Base-by-base conservation (phyloP, 2,329 filamentous ascomycete species). In the Diaporthe citrichinensis region DNA sequence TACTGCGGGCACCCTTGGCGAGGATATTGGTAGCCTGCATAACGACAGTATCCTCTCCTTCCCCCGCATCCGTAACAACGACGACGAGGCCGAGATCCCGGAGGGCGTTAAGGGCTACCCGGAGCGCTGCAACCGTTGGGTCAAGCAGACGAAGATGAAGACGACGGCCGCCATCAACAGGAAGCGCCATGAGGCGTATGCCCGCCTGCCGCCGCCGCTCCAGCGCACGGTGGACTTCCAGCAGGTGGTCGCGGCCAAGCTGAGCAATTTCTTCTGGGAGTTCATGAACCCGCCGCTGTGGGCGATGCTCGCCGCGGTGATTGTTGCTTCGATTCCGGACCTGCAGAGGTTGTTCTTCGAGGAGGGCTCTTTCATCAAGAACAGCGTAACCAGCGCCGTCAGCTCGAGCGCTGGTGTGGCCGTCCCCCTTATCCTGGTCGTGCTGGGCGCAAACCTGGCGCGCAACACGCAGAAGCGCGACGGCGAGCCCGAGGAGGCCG, bases 281-380 rank as follows among this genome's bases (percentile, higher is more conserved):
- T 98, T 98, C 84, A 98, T 99, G 96, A 98, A 98, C 84, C 96
- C 97, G 57, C 97, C 97, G 0, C 92, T 99, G 36, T 98, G 96
- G 95, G 96, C 97, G 41, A 98, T 99, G 97, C 87, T 98, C 46
- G 87, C 92, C 53, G 95, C 97, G n/a, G 93, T 98, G 61, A 86
- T 98, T 69, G 94, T 99, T 8, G 97, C 97, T 3, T 98, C 95
- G 0, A 91, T 98, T 8, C 97, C 97, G 0, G 82, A 87, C 1
- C 89, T 99, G 10, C 96, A 99, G 83, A 87, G 89, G 55, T 86
- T 97, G 25, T 98, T 99, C 87, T 99, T 98, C 85, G 89, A 92
- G 71, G 92, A 95, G 51, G 96, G 94, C 25, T 95, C 95, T 0
- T 98, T 99, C 81, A 87, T 99, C 80, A 93, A 94, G 83, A 98